These are phyloP conservation scores for Saccharomyces hybrid DNA, from an alignment of 1,139 yeast species.

Conservation along the genomic window DNA sequence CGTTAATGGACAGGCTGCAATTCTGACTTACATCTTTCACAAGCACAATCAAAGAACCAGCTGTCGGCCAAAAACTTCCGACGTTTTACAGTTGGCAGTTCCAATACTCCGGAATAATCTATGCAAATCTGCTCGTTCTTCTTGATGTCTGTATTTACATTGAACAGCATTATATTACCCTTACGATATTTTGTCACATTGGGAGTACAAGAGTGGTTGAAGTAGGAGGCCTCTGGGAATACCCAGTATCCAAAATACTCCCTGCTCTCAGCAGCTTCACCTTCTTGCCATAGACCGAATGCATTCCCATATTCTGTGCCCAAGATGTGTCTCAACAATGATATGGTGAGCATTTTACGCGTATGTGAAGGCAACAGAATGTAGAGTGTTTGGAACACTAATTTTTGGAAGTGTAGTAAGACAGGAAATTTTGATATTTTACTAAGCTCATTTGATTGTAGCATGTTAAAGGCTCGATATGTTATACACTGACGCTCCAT, in stretches of 20 bases:
- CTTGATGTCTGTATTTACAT: slow-evolving; percentile 31
- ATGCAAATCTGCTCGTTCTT: slow-evolving; percentile 52
- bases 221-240: slow-evolving; percentile 60
- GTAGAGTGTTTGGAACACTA: slow-evolving; percentile 45
- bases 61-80: slow-evolving; percentile 40
- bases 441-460: slow-evolving; percentile 51
- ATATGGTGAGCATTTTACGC: slow-evolving; percentile 37
- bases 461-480: slow-evolving; percentile 32
- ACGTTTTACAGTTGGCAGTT: slow-evolving; percentile 40
- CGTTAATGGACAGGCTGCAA: slow-evolving; percentile 32
- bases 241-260: slow-evolving; percentile 65
- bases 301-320: slow-evolving; percentile 69
- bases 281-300: slow-evolving; percentile 61
- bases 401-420: slow-evolving; percentile 44
- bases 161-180: slow-evolving; percentile 35
- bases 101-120: slow-evolving; percentile 49
- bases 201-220: slow-evolving; percentile 61
- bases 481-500: slow-evolving; percentile 7
- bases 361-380: slow-evolving; percentile 37
- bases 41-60: slow-evolving; percentile 60
- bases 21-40: slow-evolving; percentile 39
- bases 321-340: slow-evolving; percentile 41
- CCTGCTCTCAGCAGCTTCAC: slow-evolving; percentile 38
- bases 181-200: slow-evolving; percentile 37
- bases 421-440: slow-evolving; percentile 46